A percentile compares a stretch with the other conserved stretches of the same genome.
Evolutionary conservation across 2,329 filamentous ascomycete species (phyloP).

Genomic region (Clarireedia homoeocarpa): DNA sequence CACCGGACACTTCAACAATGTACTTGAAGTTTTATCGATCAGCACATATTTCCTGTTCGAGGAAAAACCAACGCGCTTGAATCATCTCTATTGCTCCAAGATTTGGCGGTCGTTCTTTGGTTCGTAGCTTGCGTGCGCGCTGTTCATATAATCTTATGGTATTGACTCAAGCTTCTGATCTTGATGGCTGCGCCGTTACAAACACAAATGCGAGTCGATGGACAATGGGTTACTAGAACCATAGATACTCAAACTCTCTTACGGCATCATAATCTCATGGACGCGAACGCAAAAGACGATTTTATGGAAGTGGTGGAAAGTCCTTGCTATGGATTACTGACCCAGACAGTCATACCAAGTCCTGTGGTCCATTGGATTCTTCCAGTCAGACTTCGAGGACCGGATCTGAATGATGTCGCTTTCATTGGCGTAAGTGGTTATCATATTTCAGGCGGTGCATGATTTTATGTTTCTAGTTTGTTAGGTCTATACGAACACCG

Average conservation of each 20-base stretch:
- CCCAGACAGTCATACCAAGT: conserved; percentile 69
- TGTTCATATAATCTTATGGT: no score
- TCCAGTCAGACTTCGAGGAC: conserved; percentile 67
- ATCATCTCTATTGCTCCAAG: background rate
- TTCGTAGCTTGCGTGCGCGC: background rate
- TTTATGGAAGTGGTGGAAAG: conserved; percentile 29
- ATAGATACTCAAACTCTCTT: conserved; percentile 36
- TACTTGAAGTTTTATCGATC: background rate
- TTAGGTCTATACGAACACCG: conserved; percentile 9
- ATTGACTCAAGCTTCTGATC: background rate
- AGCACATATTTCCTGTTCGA: background rate
- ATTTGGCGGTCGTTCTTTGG: no score
- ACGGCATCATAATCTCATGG: conserved; percentile 28
- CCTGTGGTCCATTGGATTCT: conserved; percentile 70
- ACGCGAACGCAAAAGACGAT: conserved; percentile 29
- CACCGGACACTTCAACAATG: background rate
- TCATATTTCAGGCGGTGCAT: conserved; percentile 3
- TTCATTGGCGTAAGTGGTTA: conserved; percentile 66
- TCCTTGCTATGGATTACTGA: conserved; percentile 63
- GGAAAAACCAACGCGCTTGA: background rate
- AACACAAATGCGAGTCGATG: conserved; percentile 27
- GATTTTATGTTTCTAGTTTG: background rate
- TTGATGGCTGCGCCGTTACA: conserved; percentile 23
- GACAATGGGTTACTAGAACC: conserved; percentile 30
- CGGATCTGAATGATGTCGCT: conserved; percentile 69